phyloP scores from a whole-genome alignment of 139 green algal species.

The Pycnococcus provasolii region DNA sequence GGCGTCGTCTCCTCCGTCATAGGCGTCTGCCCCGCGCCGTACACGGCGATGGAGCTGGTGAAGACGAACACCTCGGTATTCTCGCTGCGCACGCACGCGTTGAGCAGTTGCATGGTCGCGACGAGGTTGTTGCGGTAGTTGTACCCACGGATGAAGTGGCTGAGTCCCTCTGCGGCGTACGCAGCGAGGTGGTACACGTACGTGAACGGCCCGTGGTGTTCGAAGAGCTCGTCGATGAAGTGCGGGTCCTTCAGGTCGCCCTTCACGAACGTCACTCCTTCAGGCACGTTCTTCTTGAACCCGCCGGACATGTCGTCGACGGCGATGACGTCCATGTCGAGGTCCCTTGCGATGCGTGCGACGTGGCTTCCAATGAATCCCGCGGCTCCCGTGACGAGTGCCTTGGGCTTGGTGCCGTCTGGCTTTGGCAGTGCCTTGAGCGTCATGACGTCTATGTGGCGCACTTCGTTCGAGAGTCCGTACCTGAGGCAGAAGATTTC shows the following conservation, averaged over 20 bases:
- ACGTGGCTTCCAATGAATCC: not conserved
- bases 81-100: not conserved
- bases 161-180: not conserved
- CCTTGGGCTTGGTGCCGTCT: too few species aligned
- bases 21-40: not conserved
- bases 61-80: not conserved
- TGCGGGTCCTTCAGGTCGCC: not conserved
- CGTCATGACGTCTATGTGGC: too few species aligned
- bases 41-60: not conserved
- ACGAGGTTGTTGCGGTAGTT: conserved; percentile 1
- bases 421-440: too few species aligned
- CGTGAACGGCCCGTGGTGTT: not conserved
- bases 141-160: not conserved
- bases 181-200: not conserved
- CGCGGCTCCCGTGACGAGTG: not conserved
- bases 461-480: too few species aligned
- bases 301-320: not conserved
- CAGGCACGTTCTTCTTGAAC: not conserved
- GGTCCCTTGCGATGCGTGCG: not conserved
- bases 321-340: not conserved
- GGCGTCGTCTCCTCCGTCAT: not conserved
- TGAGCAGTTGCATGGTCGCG: not conserved
- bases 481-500: too few species aligned
- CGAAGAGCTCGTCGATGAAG: not conserved
- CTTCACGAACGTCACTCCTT: not conserved